Evolutionary conservation across 441 rosid species (phyloP).

Genomic region (Brassica balearica): DNA sequence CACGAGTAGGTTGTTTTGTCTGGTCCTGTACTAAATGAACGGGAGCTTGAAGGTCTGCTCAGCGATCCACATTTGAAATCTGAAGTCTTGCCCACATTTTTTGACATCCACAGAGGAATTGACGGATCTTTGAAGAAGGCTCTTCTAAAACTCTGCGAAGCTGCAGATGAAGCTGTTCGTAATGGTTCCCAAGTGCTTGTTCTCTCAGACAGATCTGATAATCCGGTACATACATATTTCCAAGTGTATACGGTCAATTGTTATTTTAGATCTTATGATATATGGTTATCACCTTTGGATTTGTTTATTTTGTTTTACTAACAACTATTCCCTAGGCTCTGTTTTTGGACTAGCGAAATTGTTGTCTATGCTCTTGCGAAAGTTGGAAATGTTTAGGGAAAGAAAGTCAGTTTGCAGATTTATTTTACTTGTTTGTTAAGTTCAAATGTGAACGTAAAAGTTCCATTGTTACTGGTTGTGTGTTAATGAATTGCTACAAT

Average conservation of each 20-base stretch:
- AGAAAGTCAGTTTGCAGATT: neutral
- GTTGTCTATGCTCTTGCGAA: constrained; percentile 23
- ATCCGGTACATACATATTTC: constrained; percentile 61
- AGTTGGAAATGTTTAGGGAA: constrained; percentile 14
- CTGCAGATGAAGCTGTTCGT: constrained; percentile 98
- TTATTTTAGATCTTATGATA: constrained; percentile 24
- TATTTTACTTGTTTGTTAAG: constrained; percentile 16
- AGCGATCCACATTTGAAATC: constrained; percentile 77
- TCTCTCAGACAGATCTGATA: constrained; percentile 89
- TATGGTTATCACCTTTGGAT: constrained; percentile 19
- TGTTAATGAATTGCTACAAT: constrained; percentile 5
- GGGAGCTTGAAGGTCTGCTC: constrained; percentile 87
- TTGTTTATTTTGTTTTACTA: neutral
- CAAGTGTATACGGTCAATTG: constrained; percentile 13
- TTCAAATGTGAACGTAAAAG: constrained; percentile 11
- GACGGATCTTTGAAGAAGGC: constrained; percentile 87
- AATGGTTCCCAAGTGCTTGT: constrained; percentile 95
- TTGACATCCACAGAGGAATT: constrained; percentile 91
- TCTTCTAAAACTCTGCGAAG: constrained; percentile 83
- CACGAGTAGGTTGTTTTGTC: constrained; percentile 76
- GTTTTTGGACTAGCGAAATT: constrained; percentile 16
- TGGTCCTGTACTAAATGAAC: constrained; percentile 92
- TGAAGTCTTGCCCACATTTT: constrained; percentile 72
- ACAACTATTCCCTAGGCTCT: constrained; percentile 18
- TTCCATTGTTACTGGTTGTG: constrained; percentile 29